Conservation (phyloP, 371 early-diverging fungal species). For the Zychaea mexicana region DNA sequence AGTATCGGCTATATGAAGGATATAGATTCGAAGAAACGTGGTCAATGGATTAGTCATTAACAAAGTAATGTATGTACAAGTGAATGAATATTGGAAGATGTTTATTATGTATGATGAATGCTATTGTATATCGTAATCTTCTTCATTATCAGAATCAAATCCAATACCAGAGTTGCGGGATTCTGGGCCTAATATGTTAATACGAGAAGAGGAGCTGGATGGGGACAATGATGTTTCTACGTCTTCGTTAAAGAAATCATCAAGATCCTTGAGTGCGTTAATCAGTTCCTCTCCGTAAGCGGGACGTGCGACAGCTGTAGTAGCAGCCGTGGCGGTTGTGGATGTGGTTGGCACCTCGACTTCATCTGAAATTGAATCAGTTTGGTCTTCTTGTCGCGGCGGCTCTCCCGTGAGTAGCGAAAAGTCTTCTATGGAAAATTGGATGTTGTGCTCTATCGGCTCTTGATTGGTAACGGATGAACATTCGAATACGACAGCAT, state of each 20-base stretch:
- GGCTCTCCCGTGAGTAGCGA: slow-evolving; percentile 43
- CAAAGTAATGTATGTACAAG: too few species aligned
- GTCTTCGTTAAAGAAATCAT: slow-evolving; percentile 64
- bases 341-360: not conserved
- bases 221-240: slow-evolving; percentile 26
- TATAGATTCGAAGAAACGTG: not conserved
- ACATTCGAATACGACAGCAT: slow-evolving; percentile 55
- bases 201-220: slow-evolving; percentile 1
- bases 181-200: not conserved
- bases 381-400: not conserved
- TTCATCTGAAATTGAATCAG: slow-evolving; percentile 4
- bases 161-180: slow-evolving; percentile 8
- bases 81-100: too few species aligned
- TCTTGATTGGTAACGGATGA: slow-evolving; percentile 44
- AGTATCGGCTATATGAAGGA: too few species aligned
- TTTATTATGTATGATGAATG: not conserved
- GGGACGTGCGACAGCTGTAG: not conserved
- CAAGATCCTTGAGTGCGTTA: slow-evolving; percentile 58
- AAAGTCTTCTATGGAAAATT: slow-evolving; percentile 51
- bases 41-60: too few species aligned
- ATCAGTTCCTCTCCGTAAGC: slow-evolving; percentile 51
- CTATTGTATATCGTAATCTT: not conserved
- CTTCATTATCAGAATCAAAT: slow-evolving; percentile 8
- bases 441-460: slow-evolving; percentile 47
- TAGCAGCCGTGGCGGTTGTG: not conserved